Evolutionary conservation across 202 grass and related monocot species (phyloP).

Genomic region (Bolboschoenoplectus hybrid): DNA sequence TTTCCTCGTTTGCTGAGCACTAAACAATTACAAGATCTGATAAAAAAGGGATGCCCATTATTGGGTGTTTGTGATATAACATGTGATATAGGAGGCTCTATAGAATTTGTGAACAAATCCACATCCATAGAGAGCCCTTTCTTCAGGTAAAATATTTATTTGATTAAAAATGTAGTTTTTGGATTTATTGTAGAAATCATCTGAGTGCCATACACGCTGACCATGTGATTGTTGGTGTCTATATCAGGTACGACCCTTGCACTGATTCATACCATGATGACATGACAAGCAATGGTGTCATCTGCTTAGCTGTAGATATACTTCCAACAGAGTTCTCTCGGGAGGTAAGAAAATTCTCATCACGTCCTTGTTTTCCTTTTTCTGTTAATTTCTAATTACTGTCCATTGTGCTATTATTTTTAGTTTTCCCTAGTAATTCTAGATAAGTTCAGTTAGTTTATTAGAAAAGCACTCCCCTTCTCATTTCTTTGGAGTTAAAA

Average conservation of each 20-base stretch:
- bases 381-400: neutral
- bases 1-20: constrained; percentile 82
- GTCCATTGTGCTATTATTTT: constrained; percentile 12
- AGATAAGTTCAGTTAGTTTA: neutral
- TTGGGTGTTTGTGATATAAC: constrained; percentile 94
- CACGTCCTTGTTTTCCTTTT: neutral
- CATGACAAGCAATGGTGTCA: constrained; percentile 72
- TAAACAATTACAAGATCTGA: constrained; percentile 70
- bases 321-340: constrained; percentile 95
- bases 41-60: constrained; percentile 62
- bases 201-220: constrained; percentile 10
- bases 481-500: neutral
- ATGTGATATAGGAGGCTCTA: constrained; percentile 89
- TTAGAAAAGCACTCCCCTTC: neutral
- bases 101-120: constrained; percentile 87
- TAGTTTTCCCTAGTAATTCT: neutral
- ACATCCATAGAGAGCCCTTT: constrained; percentile 97
- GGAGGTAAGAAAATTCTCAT: constrained; percentile 57
- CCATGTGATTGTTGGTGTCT: constrained; percentile 13
- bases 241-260: constrained; percentile 69
- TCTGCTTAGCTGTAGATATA: constrained; percentile 96
- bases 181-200: constrained; percentile 27
- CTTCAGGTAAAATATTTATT: constrained; percentile 61
- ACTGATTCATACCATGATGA: constrained; percentile 80
- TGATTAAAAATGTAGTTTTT: neutral